Evolutionary conservation across 2,329 filamentous ascomycete genomes (phyloP), one percentile per base, ranked within the genome.

Genomic region (Paraphaeosphaeria minitans): DNA sequence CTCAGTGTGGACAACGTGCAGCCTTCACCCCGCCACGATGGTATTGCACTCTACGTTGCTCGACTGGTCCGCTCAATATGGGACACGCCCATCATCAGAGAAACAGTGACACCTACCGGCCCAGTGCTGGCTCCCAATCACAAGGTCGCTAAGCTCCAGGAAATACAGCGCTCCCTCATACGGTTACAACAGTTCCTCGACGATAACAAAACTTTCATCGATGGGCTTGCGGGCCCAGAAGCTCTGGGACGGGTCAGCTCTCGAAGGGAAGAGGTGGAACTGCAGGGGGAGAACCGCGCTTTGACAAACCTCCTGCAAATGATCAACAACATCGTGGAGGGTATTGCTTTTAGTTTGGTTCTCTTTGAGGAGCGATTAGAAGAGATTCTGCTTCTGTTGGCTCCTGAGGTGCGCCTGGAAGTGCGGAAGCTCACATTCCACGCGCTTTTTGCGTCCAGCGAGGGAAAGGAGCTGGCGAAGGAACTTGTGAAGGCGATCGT

Each of bases 401-500:
- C 93, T 8, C 89, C 68, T 3, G 79, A 83, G 0, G 84, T 89
- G 0, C 89, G 89, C 59, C 83, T 88, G 63, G 85, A 87, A 59
- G 87, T 96, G 53, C 84, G 86, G 58, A 85, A 89, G 37, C 83
- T 99, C 54, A 97, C 92, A 0, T 99, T 92, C 71, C 92, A 98
- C 75, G 85, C 87, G 47, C 85, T 99, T 0, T 98, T 99, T 75
- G 91, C 92, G 4, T 87, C 89, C 43, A 78, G 84, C 6, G 84
- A 87, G 19, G 95, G 95, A 33, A 92, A 92, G 67, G 92, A 97
- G 12, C 85, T 98, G 24, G 96, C 94, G 2, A 97, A 97, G 77
- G 86, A 97, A 56, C 83, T 99, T 1, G 95, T 99, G 57, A 99
- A 98, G 76, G 93, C 94, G 0, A 98, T 99, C 70, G 95, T 99